phyloP scores from a whole-genome alignment of 2,329 filamentous ascomycete species.

The Pseudogymnoascus sp. region DNA sequence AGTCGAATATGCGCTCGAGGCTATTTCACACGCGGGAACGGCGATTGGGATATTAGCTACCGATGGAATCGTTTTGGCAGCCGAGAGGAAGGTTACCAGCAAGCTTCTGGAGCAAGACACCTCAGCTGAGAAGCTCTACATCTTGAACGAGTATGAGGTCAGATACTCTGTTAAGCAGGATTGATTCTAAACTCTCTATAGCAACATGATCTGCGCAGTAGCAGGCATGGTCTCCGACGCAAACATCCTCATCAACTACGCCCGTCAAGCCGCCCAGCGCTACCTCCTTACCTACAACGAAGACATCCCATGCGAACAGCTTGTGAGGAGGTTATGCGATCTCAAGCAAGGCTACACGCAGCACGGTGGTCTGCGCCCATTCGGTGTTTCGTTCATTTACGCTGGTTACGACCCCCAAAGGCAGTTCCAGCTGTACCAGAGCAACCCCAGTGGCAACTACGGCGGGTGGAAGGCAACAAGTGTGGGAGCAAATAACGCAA shows the following conservation, averaged over 20 bases:
- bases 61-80: slow-evolving; percentile 96
- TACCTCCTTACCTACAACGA: slow-evolving; percentile 99
- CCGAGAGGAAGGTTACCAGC: slow-evolving; percentile 97
- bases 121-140: slow-evolving; percentile 99
- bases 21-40: slow-evolving; percentile 96
- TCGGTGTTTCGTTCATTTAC: slow-evolving; percentile 99
- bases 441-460: slow-evolving; percentile 97
- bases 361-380: slow-evolving; percentile 94
- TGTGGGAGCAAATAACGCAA: slow-evolving; percentile 95
- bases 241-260: slow-evolving; percentile 99
- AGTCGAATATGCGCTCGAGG: slow-evolving; percentile 98
- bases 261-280: slow-evolving; percentile 89
- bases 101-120: slow-evolving; percentile 99
- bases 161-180: slow-evolving; percentile 1
- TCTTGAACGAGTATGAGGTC: slow-evolving; percentile 79
- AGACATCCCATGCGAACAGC: slow-evolving; percentile 98
- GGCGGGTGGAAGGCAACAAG: slow-evolving; percentile 99
- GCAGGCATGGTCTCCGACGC: slow-evolving; percentile 99
- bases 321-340: slow-evolving; percentile 92
- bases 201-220: slow-evolving; percentile 99
- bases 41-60: slow-evolving; percentile 94
- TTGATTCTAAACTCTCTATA: slow-evolving; percentile 32
- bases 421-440: slow-evolving; percentile 98
- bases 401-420: slow-evolving; percentile 93
- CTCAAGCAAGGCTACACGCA: slow-evolving; percentile 99